Base-by-base conservation (phyloP, 2,329 filamentous ascomycete genomes). In the Coniochaeta hoffmannii region DNA sequence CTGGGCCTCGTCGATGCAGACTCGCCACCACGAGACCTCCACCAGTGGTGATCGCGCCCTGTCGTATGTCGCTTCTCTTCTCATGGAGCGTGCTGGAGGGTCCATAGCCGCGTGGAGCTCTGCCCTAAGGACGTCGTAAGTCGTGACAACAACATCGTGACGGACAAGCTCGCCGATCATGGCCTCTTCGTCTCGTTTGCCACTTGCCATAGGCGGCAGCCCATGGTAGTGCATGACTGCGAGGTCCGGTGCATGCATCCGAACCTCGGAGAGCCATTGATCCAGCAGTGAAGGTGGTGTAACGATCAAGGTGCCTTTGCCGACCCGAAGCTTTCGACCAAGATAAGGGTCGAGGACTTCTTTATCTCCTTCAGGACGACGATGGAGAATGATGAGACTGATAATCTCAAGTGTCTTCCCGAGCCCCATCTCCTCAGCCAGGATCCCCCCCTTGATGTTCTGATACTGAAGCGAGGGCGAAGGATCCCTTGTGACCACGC, bases 11-110 rank as follows among this genome's bases (percentile, higher is more conserved):
- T 88, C 86, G 1, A 88, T 76, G 54, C 84, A 85, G 1, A 96
- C 82, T 41, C 93, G 81, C 90, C 91, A 97, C 91, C 90, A 97
- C 1, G 79, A 83, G 17, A 97, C 82, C 61, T 88, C 82, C 10
- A 92, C 84, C 7, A 97, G 75, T 0, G 92, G 92, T 4, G 90
- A 94, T 53, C 78, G 85, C 2, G 80, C 78, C 28, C 85, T 79
- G 57, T 84, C 76, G 55, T 89, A 87, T 55, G 81, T 83, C 62
- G 86, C 83, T 55, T 80, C 76, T 8, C 86, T 81, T 53, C 92
- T 79, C 59, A 84, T 80, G 2, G 74, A 69, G 34, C 93, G 86
- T 46, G 86, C 79, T 0, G 92, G 90, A 9, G 85, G 83, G 10
- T 84, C 78, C 9, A 78, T 74, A 0, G 90, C 83, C 65, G 87